Evolutionary conservation across 2,329 filamentous ascomycete species (phyloP), one percentile per base, ranked within the genome.

Genomic region (Hypoxylon rubiginosum): DNA sequence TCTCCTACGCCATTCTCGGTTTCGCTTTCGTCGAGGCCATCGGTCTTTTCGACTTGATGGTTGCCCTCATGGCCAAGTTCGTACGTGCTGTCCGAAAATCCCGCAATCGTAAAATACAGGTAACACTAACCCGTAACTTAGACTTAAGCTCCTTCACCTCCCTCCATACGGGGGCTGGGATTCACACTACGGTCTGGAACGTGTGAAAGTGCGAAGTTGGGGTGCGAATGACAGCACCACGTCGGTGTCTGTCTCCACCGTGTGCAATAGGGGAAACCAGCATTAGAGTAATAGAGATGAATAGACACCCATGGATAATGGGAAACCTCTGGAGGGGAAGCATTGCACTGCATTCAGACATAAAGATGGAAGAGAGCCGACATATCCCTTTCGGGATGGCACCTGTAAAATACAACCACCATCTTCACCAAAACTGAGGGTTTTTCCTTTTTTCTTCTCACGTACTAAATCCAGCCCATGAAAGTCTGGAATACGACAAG

Each of bases 11-110:
- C 89, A 95, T 96, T 92, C 87, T 96, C 81, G 92, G 93, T 87
- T 96, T 96, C 87, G 93, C 92, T 82, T 96, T 96, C 91, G 92
- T 94, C 84, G 93, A 96, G 84, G 92, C 93, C 85, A 93, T 92
- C 78, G 91, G 91, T 91, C 90, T 93, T 80, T 93, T 93, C 90
- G 91, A 93, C 80, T 90, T 93, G 80, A 94, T 94, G 91, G 89
- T 94, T 93, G 91, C 91, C 86, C 92, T 94, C 87, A 94, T 94
- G 91, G 92, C 91, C 91, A 94, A 94, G 88, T 92, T 92, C 86
- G 90, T 92, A 88, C 78, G 87, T 89, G 52, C 43, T 48, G 28
- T 46, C 24, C 66, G 34, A 62, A 62, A 69, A 69, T 66, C 51
- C 50, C 58, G 13, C 57, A 62, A 46, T 32, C 32, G 5, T 26